Percentiles rank a stretch among this genome's conserved stretches.
Conservation (phyloP, 495 filamentous ascomycete species). For the Thozetella sp. region DNA sequence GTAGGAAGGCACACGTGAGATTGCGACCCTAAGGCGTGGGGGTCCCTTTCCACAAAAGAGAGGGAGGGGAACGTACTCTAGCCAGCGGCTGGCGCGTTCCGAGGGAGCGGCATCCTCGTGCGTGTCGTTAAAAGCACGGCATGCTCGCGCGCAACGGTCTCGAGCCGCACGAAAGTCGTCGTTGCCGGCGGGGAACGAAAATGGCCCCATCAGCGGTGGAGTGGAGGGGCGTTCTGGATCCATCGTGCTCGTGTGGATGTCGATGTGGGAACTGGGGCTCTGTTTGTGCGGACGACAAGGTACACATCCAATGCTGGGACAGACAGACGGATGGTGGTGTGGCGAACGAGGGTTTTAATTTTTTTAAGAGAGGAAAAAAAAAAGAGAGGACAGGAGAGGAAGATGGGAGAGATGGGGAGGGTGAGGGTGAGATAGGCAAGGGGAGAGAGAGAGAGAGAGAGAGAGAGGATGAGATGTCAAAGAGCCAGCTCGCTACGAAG, state of each 20-base stretch:
- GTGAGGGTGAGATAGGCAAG: too few species aligned
- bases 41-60: background rate
- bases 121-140: conserved; percentile 31
- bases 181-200: conserved; percentile 32
- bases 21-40: background rate
- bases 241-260: background rate
- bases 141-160: conserved; percentile 29
- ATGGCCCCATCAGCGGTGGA: background rate
- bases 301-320: too few species aligned
- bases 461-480: too few species aligned
- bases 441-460: too few species aligned
- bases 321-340: too few species aligned
- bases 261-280: background rate
- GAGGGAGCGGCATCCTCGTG: conserved; percentile 31
- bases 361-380: too few species aligned
- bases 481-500: too few species aligned
- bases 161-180: conserved; percentile 30
- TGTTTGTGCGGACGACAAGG: too few species aligned
- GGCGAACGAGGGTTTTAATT: too few species aligned
- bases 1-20: background rate
- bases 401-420: too few species aligned
- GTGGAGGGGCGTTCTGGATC: background rate
- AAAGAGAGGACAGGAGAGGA: too few species aligned
- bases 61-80: conserved; percentile 25
- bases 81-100: conserved; percentile 23